Percentiles rank a stretch among this genome's conserved stretches.
Evolutionary conservation across 2,329 filamentous ascomycete genomes (phyloP).

Genomic region (Colletotrichum sp.): DNA sequence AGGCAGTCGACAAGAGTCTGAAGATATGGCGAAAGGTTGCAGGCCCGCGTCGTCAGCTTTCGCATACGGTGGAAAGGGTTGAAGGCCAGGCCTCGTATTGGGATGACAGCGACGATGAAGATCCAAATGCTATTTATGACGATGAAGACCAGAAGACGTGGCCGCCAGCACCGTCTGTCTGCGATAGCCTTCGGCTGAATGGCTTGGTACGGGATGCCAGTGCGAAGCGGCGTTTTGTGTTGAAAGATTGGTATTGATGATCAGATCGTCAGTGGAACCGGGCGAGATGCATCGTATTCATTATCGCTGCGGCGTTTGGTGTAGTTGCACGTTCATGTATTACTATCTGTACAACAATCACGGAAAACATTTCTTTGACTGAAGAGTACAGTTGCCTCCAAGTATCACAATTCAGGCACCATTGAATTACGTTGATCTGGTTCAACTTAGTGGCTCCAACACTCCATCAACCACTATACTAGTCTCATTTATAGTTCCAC

Average conservation of each 20-base stretch:
- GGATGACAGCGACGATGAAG: neutral
- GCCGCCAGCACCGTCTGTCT: neutral
- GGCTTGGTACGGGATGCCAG: neutral
- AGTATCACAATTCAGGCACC: neutral
- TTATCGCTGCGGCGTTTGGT: neutral
- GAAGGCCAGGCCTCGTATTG: neutral
- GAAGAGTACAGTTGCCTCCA: neutral
- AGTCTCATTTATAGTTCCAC: neutral
- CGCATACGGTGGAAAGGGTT: neutral
- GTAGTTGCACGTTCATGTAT: neutral
- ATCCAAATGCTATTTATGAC: neutral
- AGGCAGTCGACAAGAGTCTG: neutral
- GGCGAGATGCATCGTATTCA: neutral
- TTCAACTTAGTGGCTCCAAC: neutral
- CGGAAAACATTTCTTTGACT: neutral
- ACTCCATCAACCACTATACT: neutral
- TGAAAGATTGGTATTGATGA: neutral
- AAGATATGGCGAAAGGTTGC: neutral
- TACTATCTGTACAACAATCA: neutral
- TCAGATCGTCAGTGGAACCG: neutral
- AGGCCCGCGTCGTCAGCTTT: neutral
- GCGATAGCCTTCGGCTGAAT: neutral
- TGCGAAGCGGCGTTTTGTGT: neutral
- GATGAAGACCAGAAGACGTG: neutral
- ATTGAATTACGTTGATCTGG: neutral